Percentiles rank a stretch among this genome's conserved stretches.
phyloP scores from a whole-genome alignment of 2,329 filamentous ascomycete species.

The Beauveria medogensis region DNA sequence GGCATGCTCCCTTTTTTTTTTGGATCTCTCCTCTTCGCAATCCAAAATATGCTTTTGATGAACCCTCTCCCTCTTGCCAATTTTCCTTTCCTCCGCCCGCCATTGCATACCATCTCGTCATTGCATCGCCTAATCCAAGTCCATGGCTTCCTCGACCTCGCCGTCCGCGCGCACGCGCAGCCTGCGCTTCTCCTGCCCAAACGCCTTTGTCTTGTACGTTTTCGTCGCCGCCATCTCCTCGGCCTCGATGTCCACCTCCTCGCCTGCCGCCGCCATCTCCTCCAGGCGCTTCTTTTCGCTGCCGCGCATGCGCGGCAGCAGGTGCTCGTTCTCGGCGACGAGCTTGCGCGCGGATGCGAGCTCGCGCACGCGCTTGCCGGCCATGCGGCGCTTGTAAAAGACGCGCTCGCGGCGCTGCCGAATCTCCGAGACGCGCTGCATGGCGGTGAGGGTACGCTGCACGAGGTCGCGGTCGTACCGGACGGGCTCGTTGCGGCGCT shows the following conservation, averaged over 20 bases:
- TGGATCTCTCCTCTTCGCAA: not conserved
- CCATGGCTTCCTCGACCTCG: slow-evolving; percentile 21
- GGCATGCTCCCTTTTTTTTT: not conserved
- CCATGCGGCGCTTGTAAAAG: slow-evolving; percentile 92
- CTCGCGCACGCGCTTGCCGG: slow-evolving; percentile 78
- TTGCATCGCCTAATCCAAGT: slow-evolving; percentile 12
- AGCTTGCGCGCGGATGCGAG: slow-evolving; percentile 75
- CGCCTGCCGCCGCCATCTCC: slow-evolving; percentile 44
- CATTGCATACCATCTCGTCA: not conserved
- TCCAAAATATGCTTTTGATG: not conserved
- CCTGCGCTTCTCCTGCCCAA: slow-evolving; percentile 35
- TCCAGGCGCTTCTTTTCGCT: slow-evolving; percentile 54
- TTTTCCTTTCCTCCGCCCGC: not conserved
- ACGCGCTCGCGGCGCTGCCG: slow-evolving; percentile 73
- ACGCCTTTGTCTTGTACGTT: slow-evolving; percentile 28
- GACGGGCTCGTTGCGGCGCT: slow-evolving; percentile 86
- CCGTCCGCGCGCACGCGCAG: slow-evolving; percentile 30
- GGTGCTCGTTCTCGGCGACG: slow-evolving; percentile 84
- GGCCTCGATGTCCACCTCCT: slow-evolving; percentile 38
- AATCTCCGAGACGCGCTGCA: slow-evolving; percentile 86
- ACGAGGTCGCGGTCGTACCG: slow-evolving; percentile 94
- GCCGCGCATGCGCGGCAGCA: slow-evolving; percentile 67
- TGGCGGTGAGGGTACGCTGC: slow-evolving; percentile 79
- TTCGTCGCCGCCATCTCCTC: slow-evolving; percentile 22
- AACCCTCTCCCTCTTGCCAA: not conserved